Evolutionary conservation across 352 stramenopile genomes (phyloP), one percentile per base, ranked within the genome.

Genomic region (Globisporangium cystogenes): DNA sequence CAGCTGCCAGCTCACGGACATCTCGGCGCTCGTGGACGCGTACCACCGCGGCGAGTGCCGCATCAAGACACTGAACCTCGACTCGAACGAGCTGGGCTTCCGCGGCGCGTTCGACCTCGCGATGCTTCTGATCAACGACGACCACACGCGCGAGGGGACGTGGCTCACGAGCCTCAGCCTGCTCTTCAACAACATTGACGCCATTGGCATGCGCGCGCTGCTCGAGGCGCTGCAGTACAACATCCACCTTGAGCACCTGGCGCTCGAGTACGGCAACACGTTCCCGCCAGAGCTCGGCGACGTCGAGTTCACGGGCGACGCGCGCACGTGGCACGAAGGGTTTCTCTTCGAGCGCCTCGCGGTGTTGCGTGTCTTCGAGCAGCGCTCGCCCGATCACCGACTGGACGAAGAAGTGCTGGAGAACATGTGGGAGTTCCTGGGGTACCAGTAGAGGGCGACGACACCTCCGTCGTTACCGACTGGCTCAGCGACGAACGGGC

Each of bases 51-150:
- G 71, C 18, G 65, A 69, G 26, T 81, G 68, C 45, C 68, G 68
- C 26, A 74, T 81, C 27, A 67, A 69, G 33, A 63, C 44, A 33
- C 65, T 81, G 27, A 78, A 77, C 54, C 48, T 81, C 29, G 71
- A 81, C 60, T 77, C 68, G 43, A 81, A 81, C 53, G 71, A 78
- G 50, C 65, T 81, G 29, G 71, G 71, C 29, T 81, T 81, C 57
- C 68, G 68, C 40, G 71, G 71, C n/a, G 68, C 71, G 3, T 77
- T 81, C 55, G 71, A 81, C 51, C 63, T 81, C 24, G 71, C 71
- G n/a, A 77, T 81, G 71, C 53, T 81, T 48, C 56, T 81, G 35
- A 81, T 81, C 60, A 76, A 69, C 45, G 67, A 80, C 50, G 72
- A 64, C 43, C 61, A 80, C 56, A 63, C 67, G 27, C 57, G 64